Conservation (phyloP, 2,329 filamentous ascomycete genomes). For the Aureobasidium sp. region DNA sequence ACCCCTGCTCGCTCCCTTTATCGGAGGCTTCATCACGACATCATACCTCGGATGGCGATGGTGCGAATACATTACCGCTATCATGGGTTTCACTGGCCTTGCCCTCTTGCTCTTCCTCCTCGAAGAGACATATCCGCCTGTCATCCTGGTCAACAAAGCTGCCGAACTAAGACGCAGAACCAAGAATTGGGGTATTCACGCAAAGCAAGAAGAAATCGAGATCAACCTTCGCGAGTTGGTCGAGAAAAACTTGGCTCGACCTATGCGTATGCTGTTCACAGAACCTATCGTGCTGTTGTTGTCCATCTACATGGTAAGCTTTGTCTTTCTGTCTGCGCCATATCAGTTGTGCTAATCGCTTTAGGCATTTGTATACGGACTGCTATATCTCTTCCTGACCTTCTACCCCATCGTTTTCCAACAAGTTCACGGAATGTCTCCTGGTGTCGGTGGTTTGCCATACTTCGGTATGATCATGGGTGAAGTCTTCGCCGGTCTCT, state of each 20-base stretch:
- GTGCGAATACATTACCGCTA: slow-evolving; percentile 42
- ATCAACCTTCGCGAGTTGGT: slow-evolving; percentile 31
- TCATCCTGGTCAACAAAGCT: slow-evolving; percentile 52
- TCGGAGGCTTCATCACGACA: slow-evolving; percentile 28
- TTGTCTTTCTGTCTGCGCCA: background rate
- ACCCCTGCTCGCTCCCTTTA: slow-evolving; percentile 28
- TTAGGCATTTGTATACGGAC: slow-evolving; percentile 34
- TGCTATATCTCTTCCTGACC: slow-evolving; percentile 80
- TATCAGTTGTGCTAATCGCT: slow-evolving; percentile 15
- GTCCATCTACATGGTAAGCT: slow-evolving; percentile 36
- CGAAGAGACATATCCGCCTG: slow-evolving; percentile 52
- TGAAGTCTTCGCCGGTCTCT: slow-evolving; percentile 24
- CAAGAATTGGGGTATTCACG: slow-evolving; percentile 56
- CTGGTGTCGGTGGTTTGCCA: slow-evolving; percentile 66
- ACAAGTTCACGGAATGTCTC: slow-evolving; percentile 59
- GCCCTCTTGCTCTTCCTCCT: slow-evolving; percentile 46
- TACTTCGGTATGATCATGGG: slow-evolving; percentile 64
- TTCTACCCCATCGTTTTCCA: slow-evolving; percentile 79
- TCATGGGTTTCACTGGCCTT: slow-evolving; percentile 51
- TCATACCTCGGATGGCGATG: slow-evolving; percentile 44
- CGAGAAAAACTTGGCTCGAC: slow-evolving; percentile 33
- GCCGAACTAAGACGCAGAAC: slow-evolving; percentile 48
- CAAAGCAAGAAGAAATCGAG: slow-evolving; percentile 38
- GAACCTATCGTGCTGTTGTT: slow-evolving; percentile 45
- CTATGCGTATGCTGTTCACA: slow-evolving; percentile 42